phyloP scores from a whole-genome alignment of 805 yeast species.

The Jamesozyma hellenica region DNA sequence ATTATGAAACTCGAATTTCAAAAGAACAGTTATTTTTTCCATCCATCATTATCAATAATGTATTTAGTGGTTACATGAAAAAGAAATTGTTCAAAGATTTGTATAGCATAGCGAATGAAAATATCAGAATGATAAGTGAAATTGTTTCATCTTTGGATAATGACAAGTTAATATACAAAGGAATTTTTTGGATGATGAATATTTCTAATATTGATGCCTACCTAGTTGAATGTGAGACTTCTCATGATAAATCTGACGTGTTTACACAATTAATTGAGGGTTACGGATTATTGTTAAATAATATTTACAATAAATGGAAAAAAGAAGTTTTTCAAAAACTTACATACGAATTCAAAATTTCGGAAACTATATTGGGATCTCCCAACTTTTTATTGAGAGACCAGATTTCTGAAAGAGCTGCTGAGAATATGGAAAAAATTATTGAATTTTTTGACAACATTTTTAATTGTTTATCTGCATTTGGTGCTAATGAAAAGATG shows the following conservation, averaged over 20 bases:
- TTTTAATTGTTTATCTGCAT: conserved; percentile 58
- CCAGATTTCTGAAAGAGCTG: background rate
- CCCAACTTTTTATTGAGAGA: conserved; percentile 1
- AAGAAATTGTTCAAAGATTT: background rate
- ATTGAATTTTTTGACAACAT: conserved; percentile 78
- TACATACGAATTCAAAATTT: conserved; percentile 4
- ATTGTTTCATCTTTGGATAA: background rate
- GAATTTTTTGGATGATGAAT: conserved; percentile 3
- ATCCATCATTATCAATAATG: background rate
- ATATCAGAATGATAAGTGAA: background rate
- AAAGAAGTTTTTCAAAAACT: conserved; percentile 4
- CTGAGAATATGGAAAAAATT: conserved; percentile 20
- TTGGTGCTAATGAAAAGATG: too few species aligned
- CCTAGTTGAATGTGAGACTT: background rate
- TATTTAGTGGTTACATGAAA: background rate
- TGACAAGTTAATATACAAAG: background rate
- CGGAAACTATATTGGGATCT: conserved; percentile 7
- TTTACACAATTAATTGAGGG: background rate
- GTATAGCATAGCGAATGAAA: background rate
- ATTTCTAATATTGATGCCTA: background rate
- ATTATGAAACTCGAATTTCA: background rate
- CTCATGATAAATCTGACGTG: background rate
- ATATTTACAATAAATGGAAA: conserved; percentile 6
- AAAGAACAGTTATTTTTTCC: background rate
- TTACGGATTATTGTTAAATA: background rate